Conservation (phyloP, 2,329 filamentous ascomycete genomes). For the Fusarium proliferatum region DNA sequence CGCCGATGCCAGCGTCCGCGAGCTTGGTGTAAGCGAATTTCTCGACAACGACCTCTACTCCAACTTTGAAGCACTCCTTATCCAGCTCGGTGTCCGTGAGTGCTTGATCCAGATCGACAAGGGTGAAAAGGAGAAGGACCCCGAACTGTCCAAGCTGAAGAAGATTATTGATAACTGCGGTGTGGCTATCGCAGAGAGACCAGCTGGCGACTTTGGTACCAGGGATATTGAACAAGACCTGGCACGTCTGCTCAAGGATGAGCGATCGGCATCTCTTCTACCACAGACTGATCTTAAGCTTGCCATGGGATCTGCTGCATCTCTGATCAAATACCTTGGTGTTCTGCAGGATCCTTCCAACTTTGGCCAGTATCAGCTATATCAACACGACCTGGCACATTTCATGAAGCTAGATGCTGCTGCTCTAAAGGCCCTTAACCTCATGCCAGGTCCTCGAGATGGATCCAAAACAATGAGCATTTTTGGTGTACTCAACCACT, state of each 20-base stretch:
- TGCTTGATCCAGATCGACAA: slow-evolving; percentile 87
- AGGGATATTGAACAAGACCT: slow-evolving; percentile 97
- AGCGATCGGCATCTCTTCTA: slow-evolving; percentile 78
- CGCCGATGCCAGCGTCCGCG: slow-evolving; percentile 94
- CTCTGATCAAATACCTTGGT: slow-evolving; percentile 93
- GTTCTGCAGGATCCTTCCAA: slow-evolving; percentile 92
- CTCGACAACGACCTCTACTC: slow-evolving; percentile 99
- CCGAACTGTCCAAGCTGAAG: slow-evolving; percentile 86
- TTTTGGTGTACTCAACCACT: slow-evolving; percentile 94
- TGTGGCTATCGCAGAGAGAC: slow-evolving; percentile 86
- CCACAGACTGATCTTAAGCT: slow-evolving; percentile 94
- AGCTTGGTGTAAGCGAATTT: slow-evolving; percentile 96
- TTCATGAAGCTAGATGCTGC: slow-evolving; percentile 99
- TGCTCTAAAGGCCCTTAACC: slow-evolving; percentile 90
- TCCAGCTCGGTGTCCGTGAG: slow-evolving; percentile 95
- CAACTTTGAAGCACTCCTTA: slow-evolving; percentile 95
- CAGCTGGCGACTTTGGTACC: slow-evolving; percentile 80
- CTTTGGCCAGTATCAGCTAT: slow-evolving; percentile 96
- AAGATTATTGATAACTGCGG: slow-evolving; percentile 94
- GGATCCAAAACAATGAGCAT: slow-evolving; percentile 98
- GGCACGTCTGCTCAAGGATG: slow-evolving; percentile 86
- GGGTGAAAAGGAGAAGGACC: slow-evolving; percentile 84
- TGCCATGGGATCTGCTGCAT: slow-evolving; percentile 94
- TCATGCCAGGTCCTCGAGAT: slow-evolving; percentile 95
- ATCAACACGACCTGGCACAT: slow-evolving; percentile 95